Evolutionary conservation across 106 monocot species (phyloP), one percentile per base, ranked within the genome.

Genomic region (Dioscorea dumetorum): DNA sequence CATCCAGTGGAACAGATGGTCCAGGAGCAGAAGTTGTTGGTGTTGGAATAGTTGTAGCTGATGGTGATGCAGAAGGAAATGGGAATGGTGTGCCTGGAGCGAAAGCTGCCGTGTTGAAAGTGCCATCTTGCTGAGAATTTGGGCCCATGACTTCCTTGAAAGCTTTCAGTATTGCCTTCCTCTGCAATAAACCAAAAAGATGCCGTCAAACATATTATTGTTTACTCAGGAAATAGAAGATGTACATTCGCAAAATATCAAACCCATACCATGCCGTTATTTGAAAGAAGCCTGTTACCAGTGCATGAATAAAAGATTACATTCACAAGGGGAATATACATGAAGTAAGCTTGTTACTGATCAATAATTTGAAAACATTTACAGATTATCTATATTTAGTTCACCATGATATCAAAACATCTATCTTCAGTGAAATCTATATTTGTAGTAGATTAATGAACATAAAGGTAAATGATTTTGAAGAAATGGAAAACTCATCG

Each of bases 141-240:
- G 50, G 73, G 48, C 57, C 48, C 64, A 73, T 73, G 23, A 73
- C 56, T 32, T 53, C 52, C 64, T 48, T 73, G 57, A 73, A 73
- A 7, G 57, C 73, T 57, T 73, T 52, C 19, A 32, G 53, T 48
- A 73, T 64, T 57, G 73, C 73, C 5, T 57, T n/a, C 51, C 48
- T 57, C 73, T 73, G 64, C 22, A 73, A 57, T 16, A 15, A 72
- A 17, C 28, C 24, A 20, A 22, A 18, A 16, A 18, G 54, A 5
- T 54, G 19, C 5, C 4, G 4, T 19, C 54, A 54, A 54, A 13
- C 18, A 18, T 16, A 54, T 5, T 18, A 54, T 13, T 54, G 15
- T 54, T 4, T 19, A 16, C 54, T 54, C 19, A 54, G 15, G 13
- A 54, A 8, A 54, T 18, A 54, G 19, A 54, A 19, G 18, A 54